Percentiles rank a stretch among this genome's conserved stretches.
phyloP scores from a whole-genome alignment of 257 asterid genomes.

The Jacaranda copaia region DNA sequence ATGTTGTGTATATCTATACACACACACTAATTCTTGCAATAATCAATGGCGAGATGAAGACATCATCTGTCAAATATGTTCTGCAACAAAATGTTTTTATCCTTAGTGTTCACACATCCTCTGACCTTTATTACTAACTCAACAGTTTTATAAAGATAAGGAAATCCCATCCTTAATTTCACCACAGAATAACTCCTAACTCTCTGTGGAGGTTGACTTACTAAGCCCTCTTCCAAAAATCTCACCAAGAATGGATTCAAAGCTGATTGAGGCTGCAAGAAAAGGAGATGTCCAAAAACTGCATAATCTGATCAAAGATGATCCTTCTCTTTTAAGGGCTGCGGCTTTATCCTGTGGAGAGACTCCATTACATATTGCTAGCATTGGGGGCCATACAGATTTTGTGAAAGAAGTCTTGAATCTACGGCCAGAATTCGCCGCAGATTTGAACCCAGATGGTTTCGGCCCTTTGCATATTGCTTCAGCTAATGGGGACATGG shows the following conservation, averaged over 20 bases:
- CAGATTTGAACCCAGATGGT: slow-evolving; percentile 39
- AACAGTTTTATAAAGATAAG: too few species aligned
- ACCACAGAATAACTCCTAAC: too few species aligned
- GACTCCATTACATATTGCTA: slow-evolving; percentile 46
- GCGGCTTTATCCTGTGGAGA: slow-evolving; percentile 29
- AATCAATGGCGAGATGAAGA: too few species aligned
- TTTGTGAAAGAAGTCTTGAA: slow-evolving; percentile 36
- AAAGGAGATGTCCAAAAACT: slow-evolving; percentile 35
- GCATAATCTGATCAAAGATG: slow-evolving; percentile 27
- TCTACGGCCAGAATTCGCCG: slow-evolving; percentile 29
- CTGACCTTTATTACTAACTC: too few species aligned
- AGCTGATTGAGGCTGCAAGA: slow-evolving; percentile 34
- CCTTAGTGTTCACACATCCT: too few species aligned
- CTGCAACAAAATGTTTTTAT: too few species aligned
- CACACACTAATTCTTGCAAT: too few species aligned
- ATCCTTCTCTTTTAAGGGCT: slow-evolving; percentile 30
- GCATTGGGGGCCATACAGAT: slow-evolving; percentile 42
- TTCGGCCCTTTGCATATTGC: slow-evolving; percentile 51
- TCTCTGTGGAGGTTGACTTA: too few species aligned
- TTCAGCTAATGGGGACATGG: slow-evolving; percentile 43
- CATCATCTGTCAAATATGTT: too few species aligned
- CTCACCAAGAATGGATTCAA: slow-evolving; percentile 33
- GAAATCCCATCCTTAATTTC: too few species aligned
- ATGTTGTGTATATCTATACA: too few species aligned
- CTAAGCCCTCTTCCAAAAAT: too few species aligned